Evolutionary conservation across 1,284 basidiomycete species (phyloP), one percentile per base, ranked within the genome.

Genomic region (Meripilus lineatus): DNA sequence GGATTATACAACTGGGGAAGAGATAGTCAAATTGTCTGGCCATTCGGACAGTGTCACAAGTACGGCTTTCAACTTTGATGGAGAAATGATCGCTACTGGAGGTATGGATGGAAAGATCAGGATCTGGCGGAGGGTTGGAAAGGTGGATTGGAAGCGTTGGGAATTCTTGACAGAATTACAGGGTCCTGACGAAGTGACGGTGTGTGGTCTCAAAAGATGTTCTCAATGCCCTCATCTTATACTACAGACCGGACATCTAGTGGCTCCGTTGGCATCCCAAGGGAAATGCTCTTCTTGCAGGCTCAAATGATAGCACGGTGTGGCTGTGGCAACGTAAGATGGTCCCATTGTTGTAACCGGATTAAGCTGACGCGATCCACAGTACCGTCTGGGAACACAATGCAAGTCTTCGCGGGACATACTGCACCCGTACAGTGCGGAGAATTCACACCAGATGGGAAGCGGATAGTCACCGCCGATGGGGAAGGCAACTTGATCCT

Each of bases 261-360:
- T 97, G 93, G 81, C 62, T 99, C 40, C 74, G 81, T 67, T 99
- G 95, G 95, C 96, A 99, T 69, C 95, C 96, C 1, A 93, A 86
- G 62, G 96, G 94, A 13, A 71, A 72, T 38, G 88, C 97, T 3
- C 74, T 99, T 0, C 77, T 95, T 3, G 93, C 91, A 0, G 95
- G 95, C 28, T 89, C 90, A 15, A 91, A 95, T 52, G 95, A 99
- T 64, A 80, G 88, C 3, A 96, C 89, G 3, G 83, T 95, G n/a
- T 99, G 95, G 95, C 72, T 99, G 58, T 99, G 94, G 94, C 90
- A 96, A 69, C 68, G 93, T 94, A 64, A 53, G 78, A 8, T 30
- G n/a, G 10, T 30, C 28, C n/a, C 28, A 30, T 10, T 40, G 50
- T 41, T 46, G 39, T 50, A 40, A 25, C 14, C n/a, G 22, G 30